phyloP scores from a whole-genome alignment of 495 filamentous ascomycete genomes.

The Lasiosphaeris hirsuta region DNA sequence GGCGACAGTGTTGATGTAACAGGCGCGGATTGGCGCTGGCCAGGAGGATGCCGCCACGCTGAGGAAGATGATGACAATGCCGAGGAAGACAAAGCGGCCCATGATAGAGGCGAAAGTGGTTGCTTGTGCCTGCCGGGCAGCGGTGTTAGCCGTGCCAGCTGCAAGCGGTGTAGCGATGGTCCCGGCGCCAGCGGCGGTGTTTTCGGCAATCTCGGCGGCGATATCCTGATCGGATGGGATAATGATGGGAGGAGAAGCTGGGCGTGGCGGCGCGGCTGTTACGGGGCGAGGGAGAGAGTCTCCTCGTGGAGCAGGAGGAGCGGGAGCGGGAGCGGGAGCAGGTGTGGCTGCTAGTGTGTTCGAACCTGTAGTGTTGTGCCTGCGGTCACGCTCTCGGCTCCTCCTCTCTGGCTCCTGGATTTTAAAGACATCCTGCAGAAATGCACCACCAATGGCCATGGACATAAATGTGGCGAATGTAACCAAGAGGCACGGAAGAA shows the following conservation, averaged over 20 bases:
- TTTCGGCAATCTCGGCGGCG: slow-evolving; percentile 53
- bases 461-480: slow-evolving; percentile 65
- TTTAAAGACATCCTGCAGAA: slow-evolving; percentile 83
- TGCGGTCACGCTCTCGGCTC: slow-evolving; percentile 50
- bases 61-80: slow-evolving; percentile 68
- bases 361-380: slow-evolving; percentile 29
- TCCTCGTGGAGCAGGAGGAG: slow-evolving; percentile 30
- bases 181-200: slow-evolving; percentile 34
- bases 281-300: slow-evolving; percentile 61
- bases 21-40: slow-evolving; percentile 61
- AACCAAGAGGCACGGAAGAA: slow-evolving; percentile 71
- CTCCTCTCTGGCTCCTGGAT: slow-evolving; percentile 80
- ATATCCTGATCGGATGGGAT: slow-evolving; percentile 82
- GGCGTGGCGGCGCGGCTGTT: slow-evolving; percentile 44
- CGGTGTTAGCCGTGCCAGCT: slow-evolving; percentile 28
- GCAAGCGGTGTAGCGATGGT: slow-evolving; percentile 7
- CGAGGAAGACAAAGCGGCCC: slow-evolving; percentile 69
- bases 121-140: slow-evolving; percentile 24
- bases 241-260: slow-evolving; percentile 59
- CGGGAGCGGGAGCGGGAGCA: slow-evolving; percentile 14
- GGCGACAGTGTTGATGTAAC: slow-evolving; percentile 65
- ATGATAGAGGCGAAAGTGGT: slow-evolving; percentile 69
- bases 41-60: slow-evolving; percentile 73
- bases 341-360: slow-evolving; percentile 30
- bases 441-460: slow-evolving; percentile 68